These are phyloP conservation scores for Calophaca sinica DNA, from an alignment of 306 rosid species.

Conservation along the genomic window DNA sequence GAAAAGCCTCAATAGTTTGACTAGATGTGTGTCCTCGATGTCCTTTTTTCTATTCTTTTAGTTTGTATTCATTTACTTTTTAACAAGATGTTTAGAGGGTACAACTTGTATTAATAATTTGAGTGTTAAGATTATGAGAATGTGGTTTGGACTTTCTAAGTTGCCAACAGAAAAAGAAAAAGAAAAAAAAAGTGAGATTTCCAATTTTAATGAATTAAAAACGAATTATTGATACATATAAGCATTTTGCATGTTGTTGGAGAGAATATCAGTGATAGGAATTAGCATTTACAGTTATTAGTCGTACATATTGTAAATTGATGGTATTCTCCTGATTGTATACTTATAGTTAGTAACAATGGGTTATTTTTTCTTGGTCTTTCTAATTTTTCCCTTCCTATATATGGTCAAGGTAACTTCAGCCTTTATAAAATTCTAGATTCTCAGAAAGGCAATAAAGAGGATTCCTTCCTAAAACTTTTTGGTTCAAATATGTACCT, in stretches of 20 bases:
- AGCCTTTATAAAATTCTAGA: background rate
- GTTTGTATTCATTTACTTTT: too few species aligned
- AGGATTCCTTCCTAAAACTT: slow-evolving; percentile 15
- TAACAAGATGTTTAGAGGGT: too few species aligned
- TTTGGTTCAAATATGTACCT: background rate
- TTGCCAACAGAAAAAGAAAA: too few species aligned
- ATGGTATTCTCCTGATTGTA: background rate
- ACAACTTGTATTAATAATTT: too few species aligned
- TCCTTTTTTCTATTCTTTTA: too few species aligned
- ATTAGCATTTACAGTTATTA: background rate
- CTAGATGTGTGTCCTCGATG: too few species aligned
- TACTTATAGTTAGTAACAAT: background rate
- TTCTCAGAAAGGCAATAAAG: slow-evolving; percentile 8
- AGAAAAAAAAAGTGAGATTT: too few species aligned
- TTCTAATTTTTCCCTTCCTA: background rate
- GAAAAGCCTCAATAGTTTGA: background rate
- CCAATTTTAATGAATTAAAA: too few species aligned
- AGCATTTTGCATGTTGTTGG: too few species aligned
- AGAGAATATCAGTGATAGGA: background rate
- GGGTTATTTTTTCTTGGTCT: background rate
- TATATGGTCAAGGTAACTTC: slow-evolving; percentile 6
- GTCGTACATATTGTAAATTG: background rate
- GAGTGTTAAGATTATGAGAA: too few species aligned
- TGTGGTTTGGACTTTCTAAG: too few species aligned
- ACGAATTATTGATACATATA: too few species aligned